Conservation (phyloP, 192 early-diverging fungal species). For the Coemansia sp. region DNA sequence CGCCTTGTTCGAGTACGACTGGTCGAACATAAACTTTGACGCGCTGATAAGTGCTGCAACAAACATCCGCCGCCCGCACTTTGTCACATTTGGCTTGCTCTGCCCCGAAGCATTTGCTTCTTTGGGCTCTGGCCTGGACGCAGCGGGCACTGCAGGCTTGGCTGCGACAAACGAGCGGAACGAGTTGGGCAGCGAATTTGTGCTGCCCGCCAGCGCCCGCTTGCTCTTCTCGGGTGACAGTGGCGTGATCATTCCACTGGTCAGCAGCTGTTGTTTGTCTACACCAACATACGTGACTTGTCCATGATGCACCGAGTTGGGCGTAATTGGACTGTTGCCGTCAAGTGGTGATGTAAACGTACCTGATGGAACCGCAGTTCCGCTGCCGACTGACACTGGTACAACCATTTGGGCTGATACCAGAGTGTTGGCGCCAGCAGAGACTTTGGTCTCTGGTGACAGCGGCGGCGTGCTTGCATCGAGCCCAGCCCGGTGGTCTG, state of each 20-base stretch:
- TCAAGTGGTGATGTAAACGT: slow-evolving; percentile 22
- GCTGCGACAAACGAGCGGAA: slow-evolving; percentile 35
- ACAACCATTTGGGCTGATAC: slow-evolving; percentile 19
- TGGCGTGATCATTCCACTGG: slow-evolving; percentile 39
- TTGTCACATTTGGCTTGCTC: slow-evolving; percentile 53
- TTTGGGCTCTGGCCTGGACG: not conserved
- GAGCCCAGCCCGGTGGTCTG: slow-evolving; percentile 4
- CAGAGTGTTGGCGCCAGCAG: not conserved
- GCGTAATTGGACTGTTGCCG: slow-evolving; percentile 29
- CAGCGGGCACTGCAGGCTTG: not conserved
- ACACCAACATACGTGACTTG: slow-evolving; percentile 19
- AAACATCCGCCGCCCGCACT: slow-evolving; percentile 79
- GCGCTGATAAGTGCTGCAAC: slow-evolving; percentile 78
- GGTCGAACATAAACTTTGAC: slow-evolving; percentile 83
- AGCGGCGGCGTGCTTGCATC: slow-evolving; percentile 20
- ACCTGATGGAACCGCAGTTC: slow-evolving; percentile 9
- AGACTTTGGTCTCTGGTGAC: slow-evolving; percentile 15
- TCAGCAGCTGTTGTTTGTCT: slow-evolving; percentile 39
- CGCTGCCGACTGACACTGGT: not conserved
- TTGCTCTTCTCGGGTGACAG: slow-evolving; percentile 24
- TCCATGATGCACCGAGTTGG: slow-evolving; percentile 16
- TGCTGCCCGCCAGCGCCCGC: slow-evolving; percentile 28
- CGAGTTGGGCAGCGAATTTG: slow-evolving; percentile 28
- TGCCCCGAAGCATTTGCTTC: slow-evolving; percentile 2
- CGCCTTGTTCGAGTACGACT: slow-evolving; percentile 75